These are phyloP conservation scores for Metschnikowia aberdeeniae DNA, from an alignment of 805 yeast species.

Conservation along the genomic window DNA sequence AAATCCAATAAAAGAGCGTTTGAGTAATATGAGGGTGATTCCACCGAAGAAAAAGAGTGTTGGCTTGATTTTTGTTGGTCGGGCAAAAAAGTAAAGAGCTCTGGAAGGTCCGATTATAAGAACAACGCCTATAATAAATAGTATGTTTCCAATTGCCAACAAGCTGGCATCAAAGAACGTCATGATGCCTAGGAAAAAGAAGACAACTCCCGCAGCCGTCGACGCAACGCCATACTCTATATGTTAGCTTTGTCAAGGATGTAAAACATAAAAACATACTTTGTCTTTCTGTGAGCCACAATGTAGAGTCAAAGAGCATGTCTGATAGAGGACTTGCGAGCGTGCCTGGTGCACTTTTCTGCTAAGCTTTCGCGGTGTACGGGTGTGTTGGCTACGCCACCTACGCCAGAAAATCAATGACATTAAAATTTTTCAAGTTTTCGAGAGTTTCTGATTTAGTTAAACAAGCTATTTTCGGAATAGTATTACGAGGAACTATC, in stretches of 20 bases:
- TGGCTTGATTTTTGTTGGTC: slow-evolving; percentile 85
- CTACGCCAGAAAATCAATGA: no score
- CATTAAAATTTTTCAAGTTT: no score
- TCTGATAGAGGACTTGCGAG: not conserved
- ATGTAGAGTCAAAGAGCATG: slow-evolving; percentile 20
- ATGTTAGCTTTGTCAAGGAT: slow-evolving; percentile 17
- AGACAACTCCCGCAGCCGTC: slow-evolving; percentile 78
- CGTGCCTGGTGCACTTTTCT: not conserved
- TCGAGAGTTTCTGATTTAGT: no score
- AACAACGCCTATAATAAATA: slow-evolving; percentile 76
- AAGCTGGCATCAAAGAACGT: slow-evolving; percentile 86
- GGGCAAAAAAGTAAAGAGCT: slow-evolving; percentile 75
- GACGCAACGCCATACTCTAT: slow-evolving; percentile 88
- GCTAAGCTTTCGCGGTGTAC: slow-evolving; percentile 6
- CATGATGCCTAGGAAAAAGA: slow-evolving; percentile 76
- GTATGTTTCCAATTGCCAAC: slow-evolving; percentile 81
- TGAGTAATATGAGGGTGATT: slow-evolving; percentile 65
- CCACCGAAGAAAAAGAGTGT: slow-evolving; percentile 77
- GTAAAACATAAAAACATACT: slow-evolving; percentile 42
- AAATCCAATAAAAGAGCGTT: slow-evolving; percentile 82
- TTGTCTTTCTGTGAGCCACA: slow-evolving; percentile 75
- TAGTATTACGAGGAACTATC: no score
- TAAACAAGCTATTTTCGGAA: no score
- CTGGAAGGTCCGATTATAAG: slow-evolving; percentile 86
- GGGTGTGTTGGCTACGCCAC: slow-evolving; percentile 1